Conservation (phyloP, 2,329 filamentous ascomycete species). For the Verruconis gallopava region DNA sequence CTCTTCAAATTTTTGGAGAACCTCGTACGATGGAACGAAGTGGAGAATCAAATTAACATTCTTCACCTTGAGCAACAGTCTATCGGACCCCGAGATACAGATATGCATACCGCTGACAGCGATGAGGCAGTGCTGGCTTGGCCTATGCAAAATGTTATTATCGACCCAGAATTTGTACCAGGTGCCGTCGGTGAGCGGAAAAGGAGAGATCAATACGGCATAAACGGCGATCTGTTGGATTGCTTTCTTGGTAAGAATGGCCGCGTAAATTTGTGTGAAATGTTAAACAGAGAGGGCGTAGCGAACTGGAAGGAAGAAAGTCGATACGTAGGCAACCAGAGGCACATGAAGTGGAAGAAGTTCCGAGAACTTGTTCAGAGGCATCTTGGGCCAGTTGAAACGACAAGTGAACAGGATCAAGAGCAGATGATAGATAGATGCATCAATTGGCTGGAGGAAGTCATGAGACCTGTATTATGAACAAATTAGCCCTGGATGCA, state of each 20-base stretch:
- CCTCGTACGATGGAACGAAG: slow-evolving; percentile 25
- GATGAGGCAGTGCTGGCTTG: neutral
- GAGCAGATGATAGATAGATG: slow-evolving; percentile 14
- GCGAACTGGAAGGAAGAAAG: neutral
- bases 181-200: slow-evolving; percentile 18
- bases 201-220: slow-evolving; percentile 16
- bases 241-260: slow-evolving; percentile 21
- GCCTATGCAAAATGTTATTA: neutral
- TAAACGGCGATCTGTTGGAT: slow-evolving; percentile 30
- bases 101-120: slow-evolving; percentile 6
- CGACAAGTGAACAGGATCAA: slow-evolving; percentile 14
- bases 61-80: slow-evolving; percentile 9
- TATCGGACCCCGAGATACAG: slow-evolving; percentile 16
- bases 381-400: slow-evolving; percentile 7
- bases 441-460: slow-evolving; percentile 19
- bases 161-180: slow-evolving; percentile 11
- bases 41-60: slow-evolving; percentile 16
- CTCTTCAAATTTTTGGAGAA: slow-evolving; percentile 64
- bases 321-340: neutral
- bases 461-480: slow-evolving; percentile 5
- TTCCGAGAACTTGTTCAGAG: neutral
- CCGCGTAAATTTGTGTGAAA: slow-evolving; percentile 2
- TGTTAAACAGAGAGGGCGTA: slow-evolving; percentile 9
- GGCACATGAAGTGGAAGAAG: neutral
- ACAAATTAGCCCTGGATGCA: neutral